phyloP scores from a whole-genome alignment of 495 filamentous ascomycete genomes.

The Viridothelium virens region DNA sequence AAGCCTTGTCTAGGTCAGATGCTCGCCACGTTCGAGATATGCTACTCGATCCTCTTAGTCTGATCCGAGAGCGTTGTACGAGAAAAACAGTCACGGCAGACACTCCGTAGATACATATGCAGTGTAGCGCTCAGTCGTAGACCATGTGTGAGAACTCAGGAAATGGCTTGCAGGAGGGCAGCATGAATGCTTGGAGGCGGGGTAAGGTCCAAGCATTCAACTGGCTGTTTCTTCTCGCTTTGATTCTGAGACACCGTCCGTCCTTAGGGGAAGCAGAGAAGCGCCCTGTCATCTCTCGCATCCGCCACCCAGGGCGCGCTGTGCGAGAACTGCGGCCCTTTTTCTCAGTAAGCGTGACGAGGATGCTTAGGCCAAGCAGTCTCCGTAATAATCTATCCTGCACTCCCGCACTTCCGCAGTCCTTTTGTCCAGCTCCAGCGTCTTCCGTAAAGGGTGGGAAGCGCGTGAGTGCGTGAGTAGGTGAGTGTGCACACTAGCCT shows the following conservation, averaged over 20 bases:
- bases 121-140: slow-evolving; percentile 4
- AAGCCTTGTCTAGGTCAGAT: not conserved
- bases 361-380: too few species aligned
- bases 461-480: too few species aligned
- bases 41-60: not conserved
- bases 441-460: not conserved
- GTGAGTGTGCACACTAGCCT: slow-evolving; percentile 1
- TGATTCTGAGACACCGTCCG: slow-evolving; percentile 10
- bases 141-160: not conserved
- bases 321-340: not conserved
- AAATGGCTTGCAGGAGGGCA: slow-evolving; percentile 9
- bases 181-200: not conserved
- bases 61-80: not conserved
- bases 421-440: not conserved
- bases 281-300: slow-evolving; percentile 7
- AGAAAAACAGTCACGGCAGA: not conserved
- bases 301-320: not conserved
- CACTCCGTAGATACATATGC: not conserved
- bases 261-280: slow-evolving; percentile 11
- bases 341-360: not conserved
- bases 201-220: not conserved
- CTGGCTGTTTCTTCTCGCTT: slow-evolving; percentile 8
- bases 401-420: too few species aligned
- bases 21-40: not conserved
- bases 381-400: too few species aligned